Evolutionary conservation across 2,329 filamentous ascomycete genomes (phyloP).

Genomic region (Pyricularia grisea): DNA sequence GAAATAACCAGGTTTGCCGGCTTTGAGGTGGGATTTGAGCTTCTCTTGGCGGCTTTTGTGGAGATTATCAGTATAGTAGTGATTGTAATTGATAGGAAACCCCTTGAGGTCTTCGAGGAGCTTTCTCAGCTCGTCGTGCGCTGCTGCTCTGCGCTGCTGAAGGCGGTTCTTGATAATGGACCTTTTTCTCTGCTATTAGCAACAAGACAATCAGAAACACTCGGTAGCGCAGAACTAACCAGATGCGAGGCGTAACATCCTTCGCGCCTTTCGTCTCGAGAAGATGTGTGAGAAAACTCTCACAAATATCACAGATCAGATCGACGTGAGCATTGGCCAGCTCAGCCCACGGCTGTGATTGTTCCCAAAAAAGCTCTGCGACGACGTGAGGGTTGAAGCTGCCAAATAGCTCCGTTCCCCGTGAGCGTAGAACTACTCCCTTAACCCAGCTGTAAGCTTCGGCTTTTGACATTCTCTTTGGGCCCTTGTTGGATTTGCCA

Average conservation of each 20-base stretch:
- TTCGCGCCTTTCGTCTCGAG: not conserved
- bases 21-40: not conserved
- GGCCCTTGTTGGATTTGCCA: not conserved
- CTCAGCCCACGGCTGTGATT: constrained; percentile 20
- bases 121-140: not conserved
- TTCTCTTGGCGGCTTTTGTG: not conserved
- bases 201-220: not conserved
- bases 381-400: constrained; percentile 24
- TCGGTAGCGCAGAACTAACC: not conserved
- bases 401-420: constrained; percentile 25
- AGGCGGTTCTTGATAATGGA: not conserved
- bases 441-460: constrained; percentile 15
- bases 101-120: not conserved
- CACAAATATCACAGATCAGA: not conserved
- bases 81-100: not conserved
- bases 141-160: not conserved
- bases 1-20: not conserved
- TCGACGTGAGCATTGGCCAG: not conserved
- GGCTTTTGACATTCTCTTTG: not conserved
- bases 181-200: not conserved
- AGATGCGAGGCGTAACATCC: not conserved
- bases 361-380: constrained; percentile 20
- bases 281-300: not conserved
- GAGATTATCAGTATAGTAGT: not conserved
- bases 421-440: constrained; percentile 14